Base-by-base conservation (phyloP, 2,329 filamentous ascomycete species). In the Epichloe bromicola region DNA sequence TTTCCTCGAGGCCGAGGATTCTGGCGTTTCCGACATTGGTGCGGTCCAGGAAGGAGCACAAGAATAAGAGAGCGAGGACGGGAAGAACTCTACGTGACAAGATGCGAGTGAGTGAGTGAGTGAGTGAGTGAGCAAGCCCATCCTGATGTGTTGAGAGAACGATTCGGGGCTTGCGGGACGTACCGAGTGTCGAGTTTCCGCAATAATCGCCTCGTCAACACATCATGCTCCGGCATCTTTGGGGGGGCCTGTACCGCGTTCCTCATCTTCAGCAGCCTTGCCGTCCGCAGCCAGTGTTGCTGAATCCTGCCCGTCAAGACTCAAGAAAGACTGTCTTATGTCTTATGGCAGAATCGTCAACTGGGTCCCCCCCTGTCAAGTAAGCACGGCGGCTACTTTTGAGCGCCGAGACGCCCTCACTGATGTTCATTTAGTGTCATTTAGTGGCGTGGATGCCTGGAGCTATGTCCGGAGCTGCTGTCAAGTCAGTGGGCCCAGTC, bases 1-100 rank as follows among this genome's bases (percentile, higher is more conserved):
- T 77, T 1, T 67, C 56, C 57, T 83, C 77, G 14, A 87, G 70
- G 1, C 78, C 76, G 48, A 83, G 72, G 8, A 86, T 79, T 54
- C 80, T 80, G 23, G 82, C 83, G 59, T 86, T 86, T 38, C 83
- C 83, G 38, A 86, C 80, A 60, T 86, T 87, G n/a, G 82, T 85
- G 41, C 84, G 74, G 63, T 86, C 83, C 47, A 77, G 69, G 54
- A 75, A 76, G 1, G 80, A 84, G 65, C 79, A 84, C 10, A 85
- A 70, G 57, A 84, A 84, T 1, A 86, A 67, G 0, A 85, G 59
- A 0, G 80, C 74, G n/a, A 86, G 71, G 6, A 82, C 65, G 0
- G 82, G 81, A 6, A 85, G 67, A 26, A 85, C 76, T 46, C 79
- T 83, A 51, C 5, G 38, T 20, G 38, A 14, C 11, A 30, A 12